These are phyloP conservation scores for Penicillium sp. DNA, from an alignment of 2,329 filamentous ascomycete genomes.

Conservation along the genomic window DNA sequence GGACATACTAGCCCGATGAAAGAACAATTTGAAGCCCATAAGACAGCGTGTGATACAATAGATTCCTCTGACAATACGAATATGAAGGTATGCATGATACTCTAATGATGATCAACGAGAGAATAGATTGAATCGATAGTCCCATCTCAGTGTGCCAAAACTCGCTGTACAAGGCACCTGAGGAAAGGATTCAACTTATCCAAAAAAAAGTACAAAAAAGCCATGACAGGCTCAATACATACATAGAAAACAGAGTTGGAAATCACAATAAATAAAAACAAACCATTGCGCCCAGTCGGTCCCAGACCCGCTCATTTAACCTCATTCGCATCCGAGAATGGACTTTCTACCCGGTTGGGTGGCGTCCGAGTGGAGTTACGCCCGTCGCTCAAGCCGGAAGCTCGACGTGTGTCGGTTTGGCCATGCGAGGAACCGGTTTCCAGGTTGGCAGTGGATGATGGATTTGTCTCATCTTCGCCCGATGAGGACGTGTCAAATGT, in stretches of 20 bases:
- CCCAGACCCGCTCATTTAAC: conserved; percentile 32
- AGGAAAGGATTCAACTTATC: conserved; percentile 14
- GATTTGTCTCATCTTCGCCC: conserved; percentile 26
- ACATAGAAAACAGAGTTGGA: conserved; percentile 25
- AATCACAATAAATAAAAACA: conserved; percentile 12
- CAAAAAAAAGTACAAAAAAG: conserved; percentile 22
- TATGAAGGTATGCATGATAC: neutral
- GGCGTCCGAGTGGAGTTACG: conserved; percentile 33
- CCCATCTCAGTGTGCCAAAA: conserved; percentile 16
- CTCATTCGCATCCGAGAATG: conserved; percentile 48
- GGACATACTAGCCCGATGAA: too few species aligned
- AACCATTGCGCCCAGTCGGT: conserved; percentile 5
- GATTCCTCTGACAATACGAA: neutral
- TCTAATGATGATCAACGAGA: conserved; percentile 1
- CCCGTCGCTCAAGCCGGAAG: conserved; percentile 17
- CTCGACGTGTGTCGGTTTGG: conserved; percentile 8
- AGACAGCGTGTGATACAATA: neutral
- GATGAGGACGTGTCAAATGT: conserved; percentile 38
- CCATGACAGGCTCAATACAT: conserved; percentile 22
- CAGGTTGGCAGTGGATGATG: conserved; percentile 11
- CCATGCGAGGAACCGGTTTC: conserved; percentile 1
- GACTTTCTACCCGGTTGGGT: conserved; percentile 38
- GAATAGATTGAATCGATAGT: conserved; percentile 17
- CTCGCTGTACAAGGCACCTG: conserved; percentile 25
- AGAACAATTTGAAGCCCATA: too few species aligned